Base-by-base conservation (phyloP, 1,284 basidiomycete species). In the Moesziomyces parantarcticus region DNA sequence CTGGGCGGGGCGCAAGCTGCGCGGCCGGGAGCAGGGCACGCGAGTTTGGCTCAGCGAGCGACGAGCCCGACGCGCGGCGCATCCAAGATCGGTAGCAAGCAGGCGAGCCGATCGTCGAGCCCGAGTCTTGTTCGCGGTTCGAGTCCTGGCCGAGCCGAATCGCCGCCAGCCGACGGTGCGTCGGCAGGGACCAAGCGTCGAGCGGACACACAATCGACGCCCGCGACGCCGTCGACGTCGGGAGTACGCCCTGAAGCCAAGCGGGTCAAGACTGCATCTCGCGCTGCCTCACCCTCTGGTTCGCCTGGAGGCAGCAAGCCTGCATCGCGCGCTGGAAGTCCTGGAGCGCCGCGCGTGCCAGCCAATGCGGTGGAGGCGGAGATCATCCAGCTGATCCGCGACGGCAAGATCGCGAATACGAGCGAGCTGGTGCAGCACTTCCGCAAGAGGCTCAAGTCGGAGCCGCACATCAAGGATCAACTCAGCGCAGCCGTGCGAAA, bases 381-480 rank as follows among this genome's bases (percentile, higher is more conserved):
- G 49, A 69, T 81, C 50, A 76, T 75, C 36, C 64, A 75, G 41
- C 71, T 80, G 3, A 65, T 81, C 20, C 64, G 72, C 11, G 62
- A 76, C 3, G 69, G 74, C 44, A 73, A 62, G 51, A 68, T 79
- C 14, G 60, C 68, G 25, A 76, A 63, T 43, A 80, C 78, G 36
- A 68, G 68, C 32, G 78, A 77, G 46, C 57, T 80, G 20, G 77
- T 80, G 23, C 76, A 77, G 57, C 73, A 78, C 61, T 81, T 81
- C 61, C 50, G 75, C 8, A 75, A 78, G 58, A 59, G 68, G 26
- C 60, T 81, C 41, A 81, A 81, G 70, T 60, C 60, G 47, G 77
- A 79, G 20, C 65, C 77, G 14, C 61, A 74, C 32, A 72, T 77
- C 52, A 81, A 80, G 65, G 78, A 77, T 45, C 72, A 73, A 43